Percentiles rank a stretch among this genome's conserved stretches.
Evolutionary conservation across 2,329 filamentous ascomycete genomes (phyloP).

Genomic region (Chaetomiaceae sp.): DNA sequence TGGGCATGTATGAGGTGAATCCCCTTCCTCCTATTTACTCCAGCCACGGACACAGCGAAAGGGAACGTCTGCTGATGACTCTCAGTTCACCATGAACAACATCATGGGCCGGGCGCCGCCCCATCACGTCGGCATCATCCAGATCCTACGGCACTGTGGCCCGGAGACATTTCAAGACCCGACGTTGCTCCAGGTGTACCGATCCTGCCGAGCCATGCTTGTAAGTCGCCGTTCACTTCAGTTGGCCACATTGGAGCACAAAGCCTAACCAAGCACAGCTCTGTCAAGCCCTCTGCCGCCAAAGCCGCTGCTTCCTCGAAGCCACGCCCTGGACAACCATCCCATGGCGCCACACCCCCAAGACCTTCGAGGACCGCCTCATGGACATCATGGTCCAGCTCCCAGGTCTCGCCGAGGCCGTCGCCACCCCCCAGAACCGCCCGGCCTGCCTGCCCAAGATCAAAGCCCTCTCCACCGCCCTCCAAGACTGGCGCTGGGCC

Average conservation of each 20-base stretch:
- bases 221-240: not conserved
- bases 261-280: not conserved
- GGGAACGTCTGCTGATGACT: no score
- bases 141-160: constrained; percentile 2
- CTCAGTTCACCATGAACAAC: not conserved
- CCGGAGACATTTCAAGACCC: not conserved
- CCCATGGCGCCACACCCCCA: not conserved
- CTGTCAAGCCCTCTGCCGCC: not conserved
- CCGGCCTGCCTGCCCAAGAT: not conserved
- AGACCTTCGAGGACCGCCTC: constrained; percentile 5
- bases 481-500: constrained; percentile 2
- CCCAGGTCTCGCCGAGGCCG: constrained; percentile 1
- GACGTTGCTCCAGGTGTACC: not conserved
- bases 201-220: not conserved
- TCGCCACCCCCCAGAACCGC: not conserved
- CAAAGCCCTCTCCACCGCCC: not conserved
- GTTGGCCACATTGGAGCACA: no score
- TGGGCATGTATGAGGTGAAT: constrained; percentile 6
- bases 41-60: no score
- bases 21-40: no score
- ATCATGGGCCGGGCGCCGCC: not conserved
- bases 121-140: constrained; percentile 4
- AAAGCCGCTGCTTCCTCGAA: constrained; percentile 2
- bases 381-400: constrained; percentile 1
- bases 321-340: constrained; percentile 1